phyloP scores from a whole-genome alignment of 306 rosid genomes.

The Astragalus glycyphyllos region DNA sequence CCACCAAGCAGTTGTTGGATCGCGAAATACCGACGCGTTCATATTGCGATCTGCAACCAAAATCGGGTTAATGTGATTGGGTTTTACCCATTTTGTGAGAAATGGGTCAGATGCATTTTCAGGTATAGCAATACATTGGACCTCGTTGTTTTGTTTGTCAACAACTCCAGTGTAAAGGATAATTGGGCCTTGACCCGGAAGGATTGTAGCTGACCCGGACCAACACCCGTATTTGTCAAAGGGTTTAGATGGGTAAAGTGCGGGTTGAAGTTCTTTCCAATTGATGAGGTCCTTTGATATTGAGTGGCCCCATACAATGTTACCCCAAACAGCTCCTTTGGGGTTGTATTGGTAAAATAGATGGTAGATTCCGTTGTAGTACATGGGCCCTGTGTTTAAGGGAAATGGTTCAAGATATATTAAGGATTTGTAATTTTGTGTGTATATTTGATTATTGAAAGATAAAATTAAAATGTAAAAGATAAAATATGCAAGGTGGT shows the following conservation, averaged over 20 bases:
- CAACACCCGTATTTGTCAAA: constrained; percentile 84
- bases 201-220: constrained; percentile 85
- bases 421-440: neutral
- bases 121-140: constrained; percentile 76
- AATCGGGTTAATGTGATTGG: constrained; percentile 64
- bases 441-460: neutral
- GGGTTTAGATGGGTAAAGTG: constrained; percentile 69
- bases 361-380: constrained; percentile 75
- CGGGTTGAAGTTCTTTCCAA: constrained; percentile 70
- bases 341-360: constrained; percentile 90
- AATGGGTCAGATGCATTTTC: constrained; percentile 63
- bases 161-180: constrained; percentile 73
- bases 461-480: neutral
- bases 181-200: constrained; percentile 70
- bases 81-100: constrained; percentile 70
- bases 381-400: constrained; percentile 71
- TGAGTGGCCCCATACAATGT: constrained; percentile 96
- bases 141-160: constrained; percentile 55
- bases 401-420: neutral
- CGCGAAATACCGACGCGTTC: constrained; percentile 67
- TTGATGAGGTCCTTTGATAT: constrained; percentile 73
- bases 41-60: constrained; percentile 30
- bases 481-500: neutral
- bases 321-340: constrained; percentile 90
- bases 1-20: constrained; percentile 82